phyloP scores from a whole-genome alignment of 352 stramenopile genomes.

The Globisporangium apiculatum region DNA sequence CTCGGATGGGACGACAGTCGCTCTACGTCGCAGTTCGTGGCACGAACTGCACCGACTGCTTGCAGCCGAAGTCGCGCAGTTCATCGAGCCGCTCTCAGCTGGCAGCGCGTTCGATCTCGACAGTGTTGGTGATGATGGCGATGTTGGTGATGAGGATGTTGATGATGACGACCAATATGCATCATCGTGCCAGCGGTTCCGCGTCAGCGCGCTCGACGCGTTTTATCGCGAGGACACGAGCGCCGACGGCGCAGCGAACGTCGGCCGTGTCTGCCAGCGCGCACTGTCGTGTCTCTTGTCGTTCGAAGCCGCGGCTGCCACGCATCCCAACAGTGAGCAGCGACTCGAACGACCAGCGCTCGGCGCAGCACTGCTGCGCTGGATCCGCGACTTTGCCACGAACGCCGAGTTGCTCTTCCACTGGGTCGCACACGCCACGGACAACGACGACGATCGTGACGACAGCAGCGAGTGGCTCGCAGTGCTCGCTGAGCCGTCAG shows the following conservation, averaged over 20 bases:
- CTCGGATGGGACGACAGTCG: background rate
- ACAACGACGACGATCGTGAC: constrained; percentile 7
- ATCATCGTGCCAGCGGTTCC: constrained; percentile 18
- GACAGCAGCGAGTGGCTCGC: background rate
- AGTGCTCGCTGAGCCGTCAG: too few relatives aligned
- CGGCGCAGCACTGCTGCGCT: constrained; percentile 16
- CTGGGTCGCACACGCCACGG: constrained; percentile 40
- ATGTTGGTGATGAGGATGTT: constrained; percentile 21
- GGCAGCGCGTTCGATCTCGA: too few relatives aligned
- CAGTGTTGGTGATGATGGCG: too few relatives aligned
- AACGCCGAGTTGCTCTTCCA: constrained; percentile 51
- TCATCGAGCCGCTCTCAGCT: constrained; percentile 20
- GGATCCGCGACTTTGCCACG: constrained; percentile 36
- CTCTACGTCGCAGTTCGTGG: constrained; percentile 23
- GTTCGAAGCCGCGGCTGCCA: constrained; percentile 24
- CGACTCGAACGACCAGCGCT: constrained; percentile 1
- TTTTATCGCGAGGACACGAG: constrained; percentile 51
- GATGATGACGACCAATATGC: constrained; percentile 12
- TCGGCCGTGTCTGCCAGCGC: constrained; percentile 39
- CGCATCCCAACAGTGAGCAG: background rate
- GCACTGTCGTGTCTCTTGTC: constrained; percentile 35
- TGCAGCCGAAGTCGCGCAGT: constrained; percentile 29
- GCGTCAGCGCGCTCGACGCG: constrained; percentile 26
- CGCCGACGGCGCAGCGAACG: constrained; percentile 30
- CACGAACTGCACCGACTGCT: constrained; percentile 35